Evolutionary conservation across 805 yeast species (phyloP), one percentile per base, ranked within the genome.

Genomic region (Maudiozyma serrabonitensis): DNA sequence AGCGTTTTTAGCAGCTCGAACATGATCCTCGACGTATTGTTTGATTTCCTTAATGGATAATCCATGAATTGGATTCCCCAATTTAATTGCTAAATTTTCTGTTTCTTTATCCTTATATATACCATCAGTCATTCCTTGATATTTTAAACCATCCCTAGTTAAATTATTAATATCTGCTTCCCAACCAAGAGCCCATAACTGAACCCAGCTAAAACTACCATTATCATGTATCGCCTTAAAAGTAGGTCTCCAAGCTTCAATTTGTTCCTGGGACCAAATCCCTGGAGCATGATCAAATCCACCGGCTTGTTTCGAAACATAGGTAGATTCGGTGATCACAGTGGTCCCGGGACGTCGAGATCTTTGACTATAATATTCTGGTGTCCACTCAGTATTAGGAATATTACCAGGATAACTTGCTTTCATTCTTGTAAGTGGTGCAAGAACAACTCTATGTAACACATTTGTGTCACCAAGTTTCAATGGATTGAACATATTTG

Each of bases 311-410:
- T 62, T 56, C 11, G 78, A 63, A n/a, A 73, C 71, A 53, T 69
- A 71, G 1, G 81, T 73, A 4, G 79, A 87, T 60, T 82, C 88
- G 2, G 81, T 66, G 52, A 79, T 72, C 34, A 81, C 40, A 19
- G 52, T 46, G n/a, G 84, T 74, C 18, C 87, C 87, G 19, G 76
- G 75, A 45, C 62, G 60, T 43, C 65, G 57, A 0, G 86, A 72
- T 53, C 85, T 69, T 55, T 78, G 77, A 23, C 60, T 69, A 57
- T 82, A 82, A 61, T 81, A 79, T 49, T 72, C 67, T n/a, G 63
- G 58, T 53, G 70, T 65, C 46, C 75, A 67, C 19, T 74, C 77
- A 16, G 50, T 53, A 18, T 75, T 69, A 12, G 78, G 71, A 28
- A 65, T 60, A 55, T 65, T 66, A 25, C 69, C 72, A 5, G 62